Percentiles rank a stretch among this genome's conserved stretches.
These are phyloP conservation scores for Aureobasidium subglaciale DNA, from an alignment of 2,329 filamentous ascomycete genomes.

Conservation along the genomic window DNA sequence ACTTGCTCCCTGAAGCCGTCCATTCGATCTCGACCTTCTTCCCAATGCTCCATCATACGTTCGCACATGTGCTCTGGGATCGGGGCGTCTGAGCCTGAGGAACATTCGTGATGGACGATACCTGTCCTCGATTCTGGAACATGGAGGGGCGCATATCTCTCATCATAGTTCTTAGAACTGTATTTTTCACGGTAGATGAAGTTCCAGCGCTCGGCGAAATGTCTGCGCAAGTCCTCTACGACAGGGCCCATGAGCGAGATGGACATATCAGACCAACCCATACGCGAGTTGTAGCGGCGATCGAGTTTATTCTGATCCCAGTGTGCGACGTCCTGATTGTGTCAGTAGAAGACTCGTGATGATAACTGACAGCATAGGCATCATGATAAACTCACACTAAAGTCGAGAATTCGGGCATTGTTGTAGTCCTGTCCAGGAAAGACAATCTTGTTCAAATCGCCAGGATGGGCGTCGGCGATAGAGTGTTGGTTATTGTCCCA, in stretches of 20 bases:
- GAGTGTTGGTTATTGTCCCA: conserved; percentile 81
- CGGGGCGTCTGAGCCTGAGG: conserved; percentile 19
- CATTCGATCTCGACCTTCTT: conserved; percentile 21
- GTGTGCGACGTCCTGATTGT: conserved; percentile 44
- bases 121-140: conserved; percentile 30
- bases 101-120: conserved; percentile 25
- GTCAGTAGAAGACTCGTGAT: no score
- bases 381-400: no score
- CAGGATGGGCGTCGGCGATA: conserved; percentile 76
- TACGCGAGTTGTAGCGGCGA: conserved; percentile 61
- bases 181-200: conserved; percentile 86
- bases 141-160: conserved; percentile 39
- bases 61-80: conserved; percentile 28
- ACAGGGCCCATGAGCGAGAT: conserved; percentile 69
- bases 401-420: conserved; percentile 77
- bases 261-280: conserved; percentile 89
- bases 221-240: conserved; percentile 64
- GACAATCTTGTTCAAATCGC: conserved; percentile 65
- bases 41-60: conserved; percentile 24
- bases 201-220: conserved; percentile 87
- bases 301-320: conserved; percentile 85
- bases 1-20: conserved; percentile 22
- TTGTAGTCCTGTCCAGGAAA: conserved; percentile 93
- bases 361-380: no score
- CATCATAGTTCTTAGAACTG: conserved; percentile 43